A percentile compares a stretch with the other conserved stretches of the same genome.
These are phyloP conservation scores for Paramecium primaurelia DNA, from an alignment of 73 alveolate genomes.

Conservation along the genomic window DNA sequence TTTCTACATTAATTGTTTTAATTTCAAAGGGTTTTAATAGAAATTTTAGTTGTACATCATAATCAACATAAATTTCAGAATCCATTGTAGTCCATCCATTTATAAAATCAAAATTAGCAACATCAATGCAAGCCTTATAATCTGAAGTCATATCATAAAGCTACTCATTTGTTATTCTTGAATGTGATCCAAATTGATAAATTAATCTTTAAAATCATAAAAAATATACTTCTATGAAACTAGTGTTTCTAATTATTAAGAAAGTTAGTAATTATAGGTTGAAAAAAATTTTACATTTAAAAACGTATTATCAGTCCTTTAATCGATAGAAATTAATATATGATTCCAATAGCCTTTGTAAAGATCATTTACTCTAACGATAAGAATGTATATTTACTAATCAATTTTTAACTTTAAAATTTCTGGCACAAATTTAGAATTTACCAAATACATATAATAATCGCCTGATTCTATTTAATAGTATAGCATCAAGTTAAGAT, in stretches of 20 bases:
- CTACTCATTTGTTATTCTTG: background rate
- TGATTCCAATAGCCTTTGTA: background rate
- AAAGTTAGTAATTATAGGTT: background rate
- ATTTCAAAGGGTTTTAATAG: background rate
- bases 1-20: background rate
- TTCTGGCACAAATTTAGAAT: background rate
- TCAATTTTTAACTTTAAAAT: background rate
- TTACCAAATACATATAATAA: background rate
- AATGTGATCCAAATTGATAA: background rate
- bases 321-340: background rate
- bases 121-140: background rate
- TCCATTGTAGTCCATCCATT: conserved; percentile 1
- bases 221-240: background rate
- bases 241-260: background rate
- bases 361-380: background rate
- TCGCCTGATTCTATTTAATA: background rate
- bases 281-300: background rate
- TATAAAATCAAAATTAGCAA: background rate
- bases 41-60: background rate
- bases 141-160: background rate
- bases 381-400: background rate
- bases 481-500: background rate
- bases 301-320: background rate
- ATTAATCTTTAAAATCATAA: background rate
- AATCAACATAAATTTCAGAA: background rate